phyloP scores from a whole-genome alignment of 495 filamentous ascomycete genomes.

The Neurospora intermedia region DNA sequence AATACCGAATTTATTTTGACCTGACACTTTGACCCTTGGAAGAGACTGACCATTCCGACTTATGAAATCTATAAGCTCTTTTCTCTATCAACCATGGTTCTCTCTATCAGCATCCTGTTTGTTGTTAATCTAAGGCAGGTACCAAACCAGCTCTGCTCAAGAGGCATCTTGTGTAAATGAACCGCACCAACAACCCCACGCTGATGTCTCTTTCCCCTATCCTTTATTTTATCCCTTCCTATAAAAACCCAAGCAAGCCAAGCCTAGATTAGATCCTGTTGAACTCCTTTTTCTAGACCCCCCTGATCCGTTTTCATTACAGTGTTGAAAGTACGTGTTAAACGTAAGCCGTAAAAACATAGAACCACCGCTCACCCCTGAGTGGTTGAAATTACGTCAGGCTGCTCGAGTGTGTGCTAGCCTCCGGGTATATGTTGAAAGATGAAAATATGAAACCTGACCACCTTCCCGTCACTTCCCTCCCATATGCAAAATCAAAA shows the following conservation, averaged over 20 bases:
- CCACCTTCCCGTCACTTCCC: not conserved
- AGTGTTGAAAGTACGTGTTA: not conserved
- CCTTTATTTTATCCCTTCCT: not conserved
- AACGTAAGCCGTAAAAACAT: not conserved
- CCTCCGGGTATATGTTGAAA: not conserved
- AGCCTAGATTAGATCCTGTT: conserved; percentile 1
- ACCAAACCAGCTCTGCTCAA: not conserved
- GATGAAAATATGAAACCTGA: not conserved
- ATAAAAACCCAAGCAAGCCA: not conserved
- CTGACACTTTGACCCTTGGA: not conserved
- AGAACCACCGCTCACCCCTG: not conserved
- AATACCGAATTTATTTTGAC: not conserved
- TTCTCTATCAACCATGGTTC: not conserved
- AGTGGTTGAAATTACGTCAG: not conserved
- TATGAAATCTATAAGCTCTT: not conserved
- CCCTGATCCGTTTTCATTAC: not conserved
- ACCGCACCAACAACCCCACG: not conserved
- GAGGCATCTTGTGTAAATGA: not conserved
- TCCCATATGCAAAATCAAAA: not conserved
- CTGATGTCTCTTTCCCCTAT: not conserved
- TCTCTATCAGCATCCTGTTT: not conserved
- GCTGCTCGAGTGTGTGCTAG: not conserved
- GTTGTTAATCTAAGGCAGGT: not conserved
- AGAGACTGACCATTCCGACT: not conserved
- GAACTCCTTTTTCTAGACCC: conserved; percentile 5